Base-by-base conservation (phyloP, 225 moss, liverwort and hornwort genomes). In the Asterella californica region DNA sequence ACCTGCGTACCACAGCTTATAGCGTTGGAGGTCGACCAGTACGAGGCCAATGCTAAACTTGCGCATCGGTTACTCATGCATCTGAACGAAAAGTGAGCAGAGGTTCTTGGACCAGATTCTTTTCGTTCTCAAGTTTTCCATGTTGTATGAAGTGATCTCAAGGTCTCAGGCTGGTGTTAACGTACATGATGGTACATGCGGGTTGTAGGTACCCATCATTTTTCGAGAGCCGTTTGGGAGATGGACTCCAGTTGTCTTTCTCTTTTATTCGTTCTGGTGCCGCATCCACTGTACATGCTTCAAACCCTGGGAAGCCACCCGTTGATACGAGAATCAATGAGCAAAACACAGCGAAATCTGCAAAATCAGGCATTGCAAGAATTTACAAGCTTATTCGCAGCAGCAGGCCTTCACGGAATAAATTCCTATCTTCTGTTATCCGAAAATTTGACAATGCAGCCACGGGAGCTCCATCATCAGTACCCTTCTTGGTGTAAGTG, bases 1-100 rank as follows among this genome's bases (percentile, higher is more conserved):
- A 92, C 94, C n/a, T 94, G 94, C 73, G 91, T 99, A 66, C 94
- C 94, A 11, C 90, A 91, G 76, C 93, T 99, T 34, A 94, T 99
- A 84, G 97, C 97, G 19, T 50, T 93, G 89, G 97, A 99, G 79
- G 91, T 93, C 65, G 97, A 99, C 74, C 86, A 88, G 68, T 61
- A 88, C 74, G 97, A 99, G 83, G 82, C 84, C 30, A 94, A 93
- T 73, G 90, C 92, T 73, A 99, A 99, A 86, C 94, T 94, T 79
- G 91, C 94, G 9, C 97, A 99, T 83, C 91, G 89, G 32, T 81
- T 99, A 80, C 87, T 99, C 72, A 79, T 91, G 78, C 88, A 91
- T 29, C 88, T 99, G 90, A 92, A 93, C 72, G 97, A 99, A 69
- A 99, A 99, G 92, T 93, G 88, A 32, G 89, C 62, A 33, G 24